Evolutionary conservation across 2,329 filamentous ascomycete species (phyloP), one percentile per base, ranked within the genome.

Genomic region (Pyrenochaeta sp.): DNA sequence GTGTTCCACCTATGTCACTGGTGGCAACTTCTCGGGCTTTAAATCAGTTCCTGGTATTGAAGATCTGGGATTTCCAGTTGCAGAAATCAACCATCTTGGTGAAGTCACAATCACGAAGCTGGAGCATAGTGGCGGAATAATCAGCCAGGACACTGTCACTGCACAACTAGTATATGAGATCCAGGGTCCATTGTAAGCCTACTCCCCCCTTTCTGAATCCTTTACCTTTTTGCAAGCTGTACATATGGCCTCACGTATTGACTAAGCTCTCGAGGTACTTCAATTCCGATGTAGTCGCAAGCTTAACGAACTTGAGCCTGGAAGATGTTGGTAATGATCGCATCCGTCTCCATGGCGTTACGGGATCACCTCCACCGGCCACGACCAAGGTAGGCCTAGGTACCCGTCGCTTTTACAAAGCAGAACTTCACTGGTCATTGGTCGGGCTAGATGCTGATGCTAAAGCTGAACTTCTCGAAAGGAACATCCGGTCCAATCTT

Each of bases 221-320:
- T n/a, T n/a, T n/a, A n/a, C n/a, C n/a, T n/a, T n/a, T n/a, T n/a
- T n/a, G n/a, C n/a, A n/a, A n/a, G n/a, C n/a, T n/a, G n/a, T n/a
- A n/a, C n/a, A n/a, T n/a, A n/a, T n/a, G n/a, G n/a, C n/a, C n/a
- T n/a, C n/a, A n/a, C n/a, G n/a, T n/a, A n/a, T n/a, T n/a, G n/a
- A n/a, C n/a, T n/a, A n/a, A n/a, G n/a, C n/a, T n/a, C n/a, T n/a
- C n/a, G n/a, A n/a, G n/a, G n/a, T 36, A 83, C 60, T 79, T 74
- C 69, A 81, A 82, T 63, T 77, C 74, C 1, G 74, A 82, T 49
- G 79, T 81, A 15, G 80, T 75, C 0, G 79, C 79, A 0, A 56
- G 77, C 61, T 79, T 82, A 10, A 65, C 72, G 28, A 68, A 72
- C 13, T 65, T 81, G 27, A 71, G 68, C 51, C 78, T 84, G 48